Evolutionary conservation across 2,329 filamentous ascomycete species (phyloP).

Genomic region (Fusarium odoratissimum): DNA sequence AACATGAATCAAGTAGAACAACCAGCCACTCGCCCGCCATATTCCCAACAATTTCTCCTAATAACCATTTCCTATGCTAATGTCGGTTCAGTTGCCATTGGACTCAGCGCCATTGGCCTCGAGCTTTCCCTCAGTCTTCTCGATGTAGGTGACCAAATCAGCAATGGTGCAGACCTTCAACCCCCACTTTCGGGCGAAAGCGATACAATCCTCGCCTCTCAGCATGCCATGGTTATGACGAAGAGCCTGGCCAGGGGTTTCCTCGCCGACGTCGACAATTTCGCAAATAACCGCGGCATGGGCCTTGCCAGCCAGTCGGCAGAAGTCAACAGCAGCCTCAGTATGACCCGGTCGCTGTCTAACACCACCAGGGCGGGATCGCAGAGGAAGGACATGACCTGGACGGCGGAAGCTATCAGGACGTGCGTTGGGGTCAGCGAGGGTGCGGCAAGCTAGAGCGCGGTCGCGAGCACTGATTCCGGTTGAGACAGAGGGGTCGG

Average conservation of each 20-base stretch:
- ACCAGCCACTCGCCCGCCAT: background rate
- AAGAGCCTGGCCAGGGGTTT: conserved; percentile 75
- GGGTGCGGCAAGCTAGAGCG: conserved; percentile 79
- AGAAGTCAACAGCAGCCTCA: conserved; percentile 93
- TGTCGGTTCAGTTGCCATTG: conserved; percentile 34
- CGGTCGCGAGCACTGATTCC: conserved; percentile 93
- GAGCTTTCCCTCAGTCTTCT: conserved; percentile 76
- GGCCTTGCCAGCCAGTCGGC: conserved; percentile 81
- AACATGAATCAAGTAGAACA: conserved; percentile 9
- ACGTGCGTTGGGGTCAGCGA: conserved; percentile 74
- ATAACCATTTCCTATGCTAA: background rate
- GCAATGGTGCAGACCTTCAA: conserved; percentile 96
- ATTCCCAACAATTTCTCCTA: background rate
- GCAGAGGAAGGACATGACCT: conserved; percentile 90
- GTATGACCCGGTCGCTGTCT: conserved; percentile 86
- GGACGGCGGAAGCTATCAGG: conserved; percentile 78
- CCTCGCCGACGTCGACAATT: conserved; percentile 86
- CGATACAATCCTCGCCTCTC: conserved; percentile 86
- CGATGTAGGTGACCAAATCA: conserved; percentile 83
- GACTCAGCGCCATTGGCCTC: conserved; percentile 50
- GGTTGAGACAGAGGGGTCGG: conserved; percentile 79
- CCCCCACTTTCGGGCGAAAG: conserved; percentile 88
- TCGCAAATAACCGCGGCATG: conserved; percentile 89
- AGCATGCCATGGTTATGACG: conserved; percentile 85
- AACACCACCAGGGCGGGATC: conserved; percentile 83